phyloP scores from a whole-genome alignment of 164 flowering plant species.

The Annona squamosa region DNA sequence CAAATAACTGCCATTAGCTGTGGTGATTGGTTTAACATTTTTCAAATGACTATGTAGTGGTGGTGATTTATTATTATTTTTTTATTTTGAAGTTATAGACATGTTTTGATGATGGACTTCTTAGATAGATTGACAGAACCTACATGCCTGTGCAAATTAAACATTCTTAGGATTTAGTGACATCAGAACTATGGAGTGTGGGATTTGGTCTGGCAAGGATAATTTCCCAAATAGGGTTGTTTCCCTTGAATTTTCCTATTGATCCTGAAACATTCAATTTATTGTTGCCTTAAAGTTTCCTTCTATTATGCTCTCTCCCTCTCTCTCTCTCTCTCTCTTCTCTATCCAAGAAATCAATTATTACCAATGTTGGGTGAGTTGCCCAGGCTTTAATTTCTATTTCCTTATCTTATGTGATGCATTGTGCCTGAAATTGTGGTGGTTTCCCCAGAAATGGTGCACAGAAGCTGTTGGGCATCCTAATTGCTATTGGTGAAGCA shows the following conservation, averaged over 20 bases:
- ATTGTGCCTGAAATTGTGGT: not conserved
- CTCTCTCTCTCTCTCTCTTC: not conserved
- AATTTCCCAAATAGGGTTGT: not conserved
- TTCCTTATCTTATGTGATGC: not conserved
- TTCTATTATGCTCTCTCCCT: not conserved
- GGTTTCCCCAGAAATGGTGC: constrained; percentile 39
- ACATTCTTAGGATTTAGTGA: not conserved
- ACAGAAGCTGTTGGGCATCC: constrained; percentile 47
- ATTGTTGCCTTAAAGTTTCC: not conserved
- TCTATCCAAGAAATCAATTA: not conserved
- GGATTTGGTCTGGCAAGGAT: too few species aligned
- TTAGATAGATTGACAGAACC: not conserved
- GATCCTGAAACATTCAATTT: not conserved
- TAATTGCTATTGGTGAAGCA: constrained; percentile 53
- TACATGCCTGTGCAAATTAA: not conserved
- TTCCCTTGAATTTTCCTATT: not conserved
- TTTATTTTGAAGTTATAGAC: not conserved
- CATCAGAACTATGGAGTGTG: not conserved
- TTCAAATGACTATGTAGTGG: not conserved
- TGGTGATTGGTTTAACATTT: not conserved
- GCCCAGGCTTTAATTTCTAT: not conserved
- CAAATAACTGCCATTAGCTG: too few species aligned
- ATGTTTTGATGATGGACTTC: not conserved
- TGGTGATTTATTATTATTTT: not conserved
- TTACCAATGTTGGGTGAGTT: not conserved